Evolutionary conservation across 2,329 filamentous ascomycete species (phyloP).

Genomic region (Exutisphaerella laricina): DNA sequence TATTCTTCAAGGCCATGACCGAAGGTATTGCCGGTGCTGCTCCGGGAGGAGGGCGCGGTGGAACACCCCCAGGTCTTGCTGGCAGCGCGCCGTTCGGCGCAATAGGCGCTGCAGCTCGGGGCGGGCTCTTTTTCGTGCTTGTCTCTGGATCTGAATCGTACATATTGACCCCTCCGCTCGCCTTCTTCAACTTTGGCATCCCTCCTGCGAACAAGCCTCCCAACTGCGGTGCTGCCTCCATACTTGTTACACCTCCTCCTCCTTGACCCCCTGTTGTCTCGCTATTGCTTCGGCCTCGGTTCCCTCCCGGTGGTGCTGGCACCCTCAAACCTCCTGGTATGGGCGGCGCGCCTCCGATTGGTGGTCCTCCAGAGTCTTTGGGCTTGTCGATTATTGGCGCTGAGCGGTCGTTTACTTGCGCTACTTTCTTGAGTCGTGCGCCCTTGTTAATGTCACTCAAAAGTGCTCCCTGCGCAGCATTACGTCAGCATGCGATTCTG

Average conservation of each 20-base stretch:
- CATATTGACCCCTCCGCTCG: constrained; percentile 58
- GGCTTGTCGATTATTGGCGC: constrained; percentile 62
- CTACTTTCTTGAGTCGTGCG: constrained; percentile 66
- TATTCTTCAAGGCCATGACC: constrained; percentile 45
- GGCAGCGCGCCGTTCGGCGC: constrained; percentile 24
- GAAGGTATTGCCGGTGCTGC: constrained; percentile 43
- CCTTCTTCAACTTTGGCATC: constrained; percentile 89
- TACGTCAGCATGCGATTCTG: constrained; percentile 6
- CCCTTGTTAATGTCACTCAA: constrained; percentile 86
- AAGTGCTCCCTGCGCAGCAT: constrained; percentile 63
- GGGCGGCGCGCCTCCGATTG: constrained; percentile 71
- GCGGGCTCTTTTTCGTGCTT: constrained; percentile 43
- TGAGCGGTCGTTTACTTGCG: constrained; percentile 87
- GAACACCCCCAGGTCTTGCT: constrained; percentile 42
- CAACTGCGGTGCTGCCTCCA: constrained; percentile 68
- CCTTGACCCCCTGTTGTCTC: constrained; percentile 53
- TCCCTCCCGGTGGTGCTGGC: constrained; percentile 55
- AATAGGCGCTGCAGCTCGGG: constrained; percentile 41
- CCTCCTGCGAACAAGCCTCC: constrained; percentile 86
- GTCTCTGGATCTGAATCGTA: constrained; percentile 72
- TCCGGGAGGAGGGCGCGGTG: constrained; percentile 50
- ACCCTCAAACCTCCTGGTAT: constrained; percentile 70
- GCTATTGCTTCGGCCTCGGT: constrained; percentile 76
- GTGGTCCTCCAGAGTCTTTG: constrained; percentile 50
- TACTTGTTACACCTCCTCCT: constrained; percentile 37